These are phyloP conservation scores for Phytophthora quininea DNA, from an alignment of 352 stramenopile genomes.

Conservation along the genomic window DNA sequence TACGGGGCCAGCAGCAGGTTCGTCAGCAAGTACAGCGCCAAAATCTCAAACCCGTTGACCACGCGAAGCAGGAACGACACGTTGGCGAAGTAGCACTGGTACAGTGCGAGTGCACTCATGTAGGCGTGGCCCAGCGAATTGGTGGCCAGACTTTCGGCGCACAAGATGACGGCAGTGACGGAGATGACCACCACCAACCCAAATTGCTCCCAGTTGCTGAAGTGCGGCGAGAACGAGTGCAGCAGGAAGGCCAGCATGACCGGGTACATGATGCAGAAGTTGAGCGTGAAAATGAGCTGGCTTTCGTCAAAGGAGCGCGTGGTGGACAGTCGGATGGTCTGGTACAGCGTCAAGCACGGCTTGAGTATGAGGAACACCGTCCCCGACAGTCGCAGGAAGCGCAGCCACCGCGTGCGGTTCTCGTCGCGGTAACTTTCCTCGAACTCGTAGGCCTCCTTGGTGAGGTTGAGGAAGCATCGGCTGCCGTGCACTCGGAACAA, in stretches of 20 bases:
- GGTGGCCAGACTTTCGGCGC: slow-evolving; percentile 63
- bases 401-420: slow-evolving; percentile 70
- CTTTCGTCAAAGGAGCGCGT: slow-evolving; percentile 57
- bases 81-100: slow-evolving; percentile 87
- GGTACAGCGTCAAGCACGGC: slow-evolving; percentile 81
- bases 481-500: slow-evolving; percentile 63
- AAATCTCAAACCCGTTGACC: slow-evolving; percentile 59
- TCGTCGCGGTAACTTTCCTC: slow-evolving; percentile 78
- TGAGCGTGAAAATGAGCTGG: slow-evolving; percentile 76
- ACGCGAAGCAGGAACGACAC: slow-evolving; percentile 77
- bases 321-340: slow-evolving; percentile 52
- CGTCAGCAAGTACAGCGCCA: slow-evolving; percentile 66
- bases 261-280: slow-evolving; percentile 83
- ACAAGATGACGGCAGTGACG: slow-evolving; percentile 64
- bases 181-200: slow-evolving; percentile 60
- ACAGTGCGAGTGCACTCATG: slow-evolving; percentile 78
- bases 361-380: slow-evolving; percentile 72
- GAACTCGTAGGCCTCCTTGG: slow-evolving; percentile 66
- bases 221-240: slow-evolving; percentile 69
- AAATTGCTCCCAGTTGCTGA: slow-evolving; percentile 67
- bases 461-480: slow-evolving; percentile 32
- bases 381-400: slow-evolving; percentile 72
- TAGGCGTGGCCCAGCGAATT: slow-evolving; percentile 81
- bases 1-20: slow-evolving; percentile 65
- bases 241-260: slow-evolving; percentile 63